phyloP scores from a whole-genome alignment of 495 filamentous ascomycete genomes.

The Staphylotrichum longicolle region DNA sequence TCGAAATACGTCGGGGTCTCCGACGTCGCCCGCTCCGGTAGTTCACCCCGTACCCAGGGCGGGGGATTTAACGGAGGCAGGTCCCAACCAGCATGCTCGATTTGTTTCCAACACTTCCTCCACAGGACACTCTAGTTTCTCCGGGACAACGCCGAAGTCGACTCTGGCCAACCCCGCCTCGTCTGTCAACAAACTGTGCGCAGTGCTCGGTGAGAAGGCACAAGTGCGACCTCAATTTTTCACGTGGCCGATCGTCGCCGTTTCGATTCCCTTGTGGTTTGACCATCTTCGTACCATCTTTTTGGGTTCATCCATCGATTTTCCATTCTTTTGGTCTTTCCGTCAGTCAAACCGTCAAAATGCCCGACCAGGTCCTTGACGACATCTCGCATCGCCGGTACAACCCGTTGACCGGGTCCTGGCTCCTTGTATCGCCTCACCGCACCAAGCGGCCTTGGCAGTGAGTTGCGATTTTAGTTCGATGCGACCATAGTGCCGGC shows the following conservation, averaged over 20 bases:
- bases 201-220: background rate
- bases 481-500: no score
- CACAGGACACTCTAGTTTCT: background rate
- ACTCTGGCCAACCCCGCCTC: background rate
- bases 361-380: constrained; percentile 72
- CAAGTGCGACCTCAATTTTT: constrained; percentile 2
- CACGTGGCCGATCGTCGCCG: background rate
- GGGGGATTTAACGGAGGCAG: background rate
- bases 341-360: constrained; percentile 23
- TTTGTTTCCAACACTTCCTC: background rate
- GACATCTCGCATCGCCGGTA: constrained; percentile 96
- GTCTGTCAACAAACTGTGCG: background rate
- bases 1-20: no score
- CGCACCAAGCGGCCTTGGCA: constrained; percentile 97
- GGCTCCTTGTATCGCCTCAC: constrained; percentile 93
- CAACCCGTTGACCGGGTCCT: constrained; percentile 85
- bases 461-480: constrained; percentile 51
- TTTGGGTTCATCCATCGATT: background rate
- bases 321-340: background rate
- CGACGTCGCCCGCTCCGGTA: no score
- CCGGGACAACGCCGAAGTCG: constrained; percentile 4
- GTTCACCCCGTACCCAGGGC: no score
- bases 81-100: background rate
- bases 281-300: no score
- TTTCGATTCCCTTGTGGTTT: no score